Evolutionary conservation across 768 basidiomycete species (phyloP), one percentile per base, ranked within the genome.

Genomic region (Psilocybe azurescens): DNA sequence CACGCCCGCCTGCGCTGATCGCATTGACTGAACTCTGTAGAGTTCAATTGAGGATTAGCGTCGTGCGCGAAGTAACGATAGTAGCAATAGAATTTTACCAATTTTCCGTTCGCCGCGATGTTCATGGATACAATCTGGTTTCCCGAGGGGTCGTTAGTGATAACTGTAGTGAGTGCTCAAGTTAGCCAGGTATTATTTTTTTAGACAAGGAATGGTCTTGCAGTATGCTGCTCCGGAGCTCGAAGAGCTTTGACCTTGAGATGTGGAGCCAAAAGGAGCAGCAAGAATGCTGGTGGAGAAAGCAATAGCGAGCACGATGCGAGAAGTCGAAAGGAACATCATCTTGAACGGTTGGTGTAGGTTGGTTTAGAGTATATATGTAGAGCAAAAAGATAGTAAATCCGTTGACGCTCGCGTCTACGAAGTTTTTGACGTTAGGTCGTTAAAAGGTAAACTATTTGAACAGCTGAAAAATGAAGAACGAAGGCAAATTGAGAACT

Each of bases 211-310:
- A 9, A 11, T 5, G 16, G 20, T 20, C 56, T 46, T 30, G 54
- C 61, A 58, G 20, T 62, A 62, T 3, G 51, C 61, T 9, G 61
- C 61, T 29, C 61, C 61, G 4, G 46, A 13, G 20, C 20, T 20
- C 1, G 20, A 20, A 20, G 20, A 20, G 20, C 20, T 20, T 20
- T 20, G 20, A 20, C 20, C 20, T 20, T 20, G 20, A 20, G 20
- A 20, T 20, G 20, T 20, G 20, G 20, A 20, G 20, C 1, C 20
- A 20, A 20, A 20, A 20, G 20, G 20, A 20, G 20, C 20, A 20
- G 20, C 20, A 1, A 20, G 20, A 3, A n/a, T 24, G 6, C 36
- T 51, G 28, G 56, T 29, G 18, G 56, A n/a, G 14, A 57, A 9
- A 14, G 9, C 28, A 13, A 57, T 6, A 18, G 56, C 56, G 30